Evolutionary conservation across 2,329 filamentous ascomycete species (phyloP), one percentile per base, ranked within the genome.

Genomic region (Remersonia thermophila): DNA sequence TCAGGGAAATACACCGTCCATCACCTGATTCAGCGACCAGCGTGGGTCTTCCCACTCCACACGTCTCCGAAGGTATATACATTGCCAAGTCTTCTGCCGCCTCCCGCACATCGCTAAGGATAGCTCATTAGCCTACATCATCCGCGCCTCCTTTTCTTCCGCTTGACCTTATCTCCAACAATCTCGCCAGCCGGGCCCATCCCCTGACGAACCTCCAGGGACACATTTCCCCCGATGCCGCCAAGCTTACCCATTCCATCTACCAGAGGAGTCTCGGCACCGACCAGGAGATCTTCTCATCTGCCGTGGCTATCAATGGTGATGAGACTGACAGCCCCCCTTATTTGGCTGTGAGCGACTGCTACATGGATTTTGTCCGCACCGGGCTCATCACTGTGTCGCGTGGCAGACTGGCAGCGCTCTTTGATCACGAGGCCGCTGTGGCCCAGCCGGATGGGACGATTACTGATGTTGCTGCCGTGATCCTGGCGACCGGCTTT

Each of bases 401-500:
- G 1, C 60, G 56, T 3, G 75, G 75, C 16, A 67, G 65, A 29
- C 50, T 71, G 0, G 47, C 57, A 0, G 55, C 49, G 0, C 36
- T 69, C 3, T 46, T 40, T 0, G 62, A 51, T 12, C 52, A 47
- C n/a, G 56, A 54, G 1, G 65, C 54, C 7, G 61, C 44, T 0
- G 40, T 65, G 13, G 49, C 49, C 2, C 51, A 50, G 1, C 40
- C 40, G 0, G 42, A 49, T 9, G 46, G 55, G 3, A 47, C 51
- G 18, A 54, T 84, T 3, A 51, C 67, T 0, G 60, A 79, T 33
- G 58, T 87, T 20, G 72, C 70, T 1, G 80, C 77, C 0, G 66
- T 91, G 9, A 64, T 93, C 2, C 66, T 84, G 13, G 83, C 83
- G 0, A 89, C 82, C 0, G 84, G 84, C 1, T 93, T 83, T 51